Evolutionary conservation across 2,329 filamentous ascomycete species (phyloP).

Genomic region (Phyllosticta citrichinensis): DNA sequence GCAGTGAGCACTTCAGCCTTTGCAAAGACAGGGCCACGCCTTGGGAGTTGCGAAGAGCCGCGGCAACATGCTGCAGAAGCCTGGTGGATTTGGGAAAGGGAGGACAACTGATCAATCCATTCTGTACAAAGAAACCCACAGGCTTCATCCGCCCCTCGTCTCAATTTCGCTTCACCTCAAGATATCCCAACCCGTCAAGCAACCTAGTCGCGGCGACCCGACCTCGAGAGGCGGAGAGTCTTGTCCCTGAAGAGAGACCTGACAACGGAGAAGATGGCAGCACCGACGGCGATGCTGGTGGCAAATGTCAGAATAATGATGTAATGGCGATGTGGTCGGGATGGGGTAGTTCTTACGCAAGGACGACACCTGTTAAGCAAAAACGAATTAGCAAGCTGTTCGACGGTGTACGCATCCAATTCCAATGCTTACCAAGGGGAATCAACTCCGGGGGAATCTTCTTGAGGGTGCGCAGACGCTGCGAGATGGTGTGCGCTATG

Average conservation of each 20-base stretch:
- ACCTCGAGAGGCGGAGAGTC: slow-evolving; percentile 77
- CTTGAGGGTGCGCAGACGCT: slow-evolving; percentile 83
- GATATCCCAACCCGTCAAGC: slow-evolving; percentile 1
- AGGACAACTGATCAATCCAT: slow-evolving; percentile 11
- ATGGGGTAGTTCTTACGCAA: slow-evolving; percentile 52
- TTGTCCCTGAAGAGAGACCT: slow-evolving; percentile 84
- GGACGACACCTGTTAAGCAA: slow-evolving; percentile 62
- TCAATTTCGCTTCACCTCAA: neutral
- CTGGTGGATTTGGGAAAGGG: slow-evolving; percentile 6
- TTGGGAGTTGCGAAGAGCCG: slow-evolving; percentile 1
- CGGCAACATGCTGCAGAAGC: slow-evolving; percentile 6
- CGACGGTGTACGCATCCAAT: slow-evolving; percentile 2
- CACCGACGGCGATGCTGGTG: slow-evolving; percentile 55
- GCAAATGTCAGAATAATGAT: slow-evolving; percentile 9
- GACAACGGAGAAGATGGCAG: slow-evolving; percentile 70
- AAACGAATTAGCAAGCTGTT: slow-evolving; percentile 15
- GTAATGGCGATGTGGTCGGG: neutral
- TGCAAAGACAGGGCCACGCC: neutral
- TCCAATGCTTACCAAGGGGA: slow-evolving; percentile 65
- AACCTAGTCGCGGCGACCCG: slow-evolving; percentile 33
- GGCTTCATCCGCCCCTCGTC: slow-evolving; percentile 1
- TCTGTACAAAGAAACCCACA: slow-evolving; percentile 11
- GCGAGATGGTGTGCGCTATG: slow-evolving; percentile 88
- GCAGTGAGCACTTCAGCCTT: neutral
- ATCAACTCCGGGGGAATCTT: slow-evolving; percentile 88